Conservation (phyloP, 2,329 filamentous ascomycete genomes). For the Grosmannia penicillata region DNA sequence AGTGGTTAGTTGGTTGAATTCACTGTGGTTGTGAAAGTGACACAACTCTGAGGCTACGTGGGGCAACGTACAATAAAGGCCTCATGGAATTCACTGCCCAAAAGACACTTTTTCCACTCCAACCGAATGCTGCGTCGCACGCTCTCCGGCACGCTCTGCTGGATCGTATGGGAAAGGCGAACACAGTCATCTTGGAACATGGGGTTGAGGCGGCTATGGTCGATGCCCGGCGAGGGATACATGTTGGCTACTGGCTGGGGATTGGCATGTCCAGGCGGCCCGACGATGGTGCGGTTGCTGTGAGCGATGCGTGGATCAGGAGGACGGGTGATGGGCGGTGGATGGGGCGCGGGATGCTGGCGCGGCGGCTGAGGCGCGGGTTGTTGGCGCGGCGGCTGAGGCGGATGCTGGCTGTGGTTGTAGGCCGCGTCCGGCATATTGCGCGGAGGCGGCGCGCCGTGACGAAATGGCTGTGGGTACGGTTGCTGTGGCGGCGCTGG, state of each 20-base stretch:
- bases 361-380: constrained; percentile 12
- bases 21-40: too few species aligned
- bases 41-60: background rate
- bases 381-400: background rate
- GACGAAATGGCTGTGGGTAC: too few species aligned
- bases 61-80: constrained; percentile 39
- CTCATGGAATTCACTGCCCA: constrained; percentile 36
- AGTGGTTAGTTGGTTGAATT: background rate
- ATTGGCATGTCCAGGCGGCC: constrained; percentile 13
- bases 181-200: constrained; percentile 25
- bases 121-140: constrained; percentile 34
- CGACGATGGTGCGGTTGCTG: constrained; percentile 13
- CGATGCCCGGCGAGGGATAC: constrained; percentile 21
- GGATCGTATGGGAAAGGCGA: constrained; percentile 23
- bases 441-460: too few species aligned
- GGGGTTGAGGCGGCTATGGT: constrained; percentile 15
- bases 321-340: constrained; percentile 18
- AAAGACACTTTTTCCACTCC: constrained; percentile 32
- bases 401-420: too few species aligned
- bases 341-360: constrained; percentile 21
- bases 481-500: too few species aligned
- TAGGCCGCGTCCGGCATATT: too few species aligned
- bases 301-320: constrained; percentile 5
- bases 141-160: constrained; percentile 25
- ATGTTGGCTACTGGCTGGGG: too few species aligned